Base-by-base conservation (phyloP, 352 stramenopile species). In the Globisporangium sylvaticum region DNA sequence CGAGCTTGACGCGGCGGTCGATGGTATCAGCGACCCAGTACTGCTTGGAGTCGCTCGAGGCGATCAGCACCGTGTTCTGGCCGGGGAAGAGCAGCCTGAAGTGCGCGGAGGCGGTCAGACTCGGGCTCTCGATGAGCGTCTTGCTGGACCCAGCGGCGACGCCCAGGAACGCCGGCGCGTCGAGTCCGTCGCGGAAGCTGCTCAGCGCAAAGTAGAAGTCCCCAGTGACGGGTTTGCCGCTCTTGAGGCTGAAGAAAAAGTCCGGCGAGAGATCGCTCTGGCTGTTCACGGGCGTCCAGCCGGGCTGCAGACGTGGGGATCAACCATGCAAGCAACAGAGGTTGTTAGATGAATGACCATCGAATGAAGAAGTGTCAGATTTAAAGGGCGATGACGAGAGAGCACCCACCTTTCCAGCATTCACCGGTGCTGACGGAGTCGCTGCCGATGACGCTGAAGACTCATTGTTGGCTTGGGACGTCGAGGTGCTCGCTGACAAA, bases 121-220 rank as follows among this genome's bases (percentile, higher is more conserved):
- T 32, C 24, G 50, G 22, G 24, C 50, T 56, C 22, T 56, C 50
- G 24, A 56, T 56, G 50, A 56, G 50, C 12, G 7, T 56, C 50
- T 29, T 31, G 24, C 22, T 56, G 50, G 50, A 27, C 4, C 50
- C 50, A 10, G 22, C 12, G 10, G 50, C 50, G 50, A 32, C 15
- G 22, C n/a, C 50, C 50, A 56, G 50, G 3, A 31, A 56, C n/a
- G 50, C 50, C 4, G 24, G 50, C 1, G 50, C 24, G 24, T 56
- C 12, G 50, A 56, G 50, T n/a, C 50, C 50, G 24, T 56, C 50
- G 9, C 50, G 50, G 24, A 56, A 56, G 22, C 10, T 56, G 50
- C 50, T 56, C 10, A 56, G 50, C 50, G 50, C 50, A 56, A 56
- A 56, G 50, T 56, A 56, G 25, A 56, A 56, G 24, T 56, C 50